Percentiles rank a stretch among this genome's conserved stretches.
Conservation (phyloP, 352 stramenopile genomes). For the Globisporangium alternatum region DNA sequence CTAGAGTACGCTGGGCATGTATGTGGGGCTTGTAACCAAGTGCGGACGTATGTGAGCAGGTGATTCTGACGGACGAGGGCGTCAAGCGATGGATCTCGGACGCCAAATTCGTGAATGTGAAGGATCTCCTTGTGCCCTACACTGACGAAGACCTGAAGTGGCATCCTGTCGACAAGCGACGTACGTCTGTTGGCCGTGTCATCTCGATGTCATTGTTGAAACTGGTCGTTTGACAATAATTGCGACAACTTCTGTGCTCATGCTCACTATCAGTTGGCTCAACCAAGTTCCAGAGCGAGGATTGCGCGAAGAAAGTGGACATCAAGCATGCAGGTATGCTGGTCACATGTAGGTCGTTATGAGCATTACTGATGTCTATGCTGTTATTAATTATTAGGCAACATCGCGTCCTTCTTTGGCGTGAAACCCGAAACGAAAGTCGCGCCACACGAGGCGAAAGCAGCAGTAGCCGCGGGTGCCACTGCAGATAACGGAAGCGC, state of each 20-base stretch:
- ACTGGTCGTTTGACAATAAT: neutral
- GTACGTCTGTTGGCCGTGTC: slow-evolving; percentile 20
- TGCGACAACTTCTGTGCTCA: neutral
- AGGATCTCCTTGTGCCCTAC: slow-evolving; percentile 55
- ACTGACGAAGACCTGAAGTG: slow-evolving; percentile 52
- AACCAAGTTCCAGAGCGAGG: slow-evolving; percentile 70
- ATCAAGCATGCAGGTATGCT: slow-evolving; percentile 65
- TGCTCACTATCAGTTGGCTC: slow-evolving; percentile 44
- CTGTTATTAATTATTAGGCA: slow-evolving; percentile 23
- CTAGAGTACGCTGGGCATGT: neutral
- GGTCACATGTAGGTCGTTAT: neutral
- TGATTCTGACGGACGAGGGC: slow-evolving; percentile 68
- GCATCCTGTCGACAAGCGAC: slow-evolving; percentile 75
- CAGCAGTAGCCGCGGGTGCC: too few relatives aligned
- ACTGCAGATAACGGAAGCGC: neutral
- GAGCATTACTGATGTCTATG: too few relatives aligned
- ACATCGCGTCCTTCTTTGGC: slow-evolving; percentile 73
- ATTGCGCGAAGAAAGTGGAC: slow-evolving; percentile 72
- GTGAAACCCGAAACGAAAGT: slow-evolving; percentile 33
- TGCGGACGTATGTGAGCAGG: slow-evolving; percentile 23
- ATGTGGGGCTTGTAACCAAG: neutral
- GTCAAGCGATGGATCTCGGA: slow-evolving; percentile 62
- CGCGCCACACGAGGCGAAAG: neutral
- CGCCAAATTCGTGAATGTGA: slow-evolving; percentile 54
- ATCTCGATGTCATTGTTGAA: neutral